Evolutionary conservation across 225 moss, liverwort and hornwort species (phyloP).

Genomic region (Pseudisothecium myosuroides): DNA sequence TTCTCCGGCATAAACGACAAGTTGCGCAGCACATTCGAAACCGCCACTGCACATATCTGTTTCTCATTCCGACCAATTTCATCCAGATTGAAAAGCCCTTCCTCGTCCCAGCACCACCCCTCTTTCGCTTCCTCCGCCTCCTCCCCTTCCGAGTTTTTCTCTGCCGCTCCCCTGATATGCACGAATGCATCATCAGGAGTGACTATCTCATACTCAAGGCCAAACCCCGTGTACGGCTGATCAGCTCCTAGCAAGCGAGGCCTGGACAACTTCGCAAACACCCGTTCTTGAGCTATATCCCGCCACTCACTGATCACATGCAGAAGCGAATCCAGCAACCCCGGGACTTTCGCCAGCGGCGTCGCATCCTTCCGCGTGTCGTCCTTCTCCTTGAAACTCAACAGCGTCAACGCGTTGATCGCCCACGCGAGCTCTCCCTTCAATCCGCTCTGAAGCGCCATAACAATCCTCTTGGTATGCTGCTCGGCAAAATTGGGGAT

Average conservation of each 20-base stretch:
- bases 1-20: slow-evolving; percentile 97
- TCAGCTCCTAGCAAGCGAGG: slow-evolving; percentile 66
- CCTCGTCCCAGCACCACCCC: slow-evolving; percentile 99
- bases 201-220: slow-evolving; percentile 61
- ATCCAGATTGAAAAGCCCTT: slow-evolving; percentile 88
- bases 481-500: slow-evolving; percentile 64
- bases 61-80: slow-evolving; percentile 83
- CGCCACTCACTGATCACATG: slow-evolving; percentile 91
- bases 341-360: slow-evolving; percentile 74
- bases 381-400: slow-evolving; percentile 91
- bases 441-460: slow-evolving; percentile 90
- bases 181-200: slow-evolving; percentile 58
- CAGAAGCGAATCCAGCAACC: slow-evolving; percentile 74
- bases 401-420: slow-evolving; percentile 65
- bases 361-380: slow-evolving; percentile 67
- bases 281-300: slow-evolving; percentile 71
- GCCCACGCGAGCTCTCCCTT: slow-evolving; percentile 95
- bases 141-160: slow-evolving; percentile 17
- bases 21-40: slow-evolving; percentile 88
- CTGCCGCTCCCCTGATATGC: slow-evolving; percentile 48
- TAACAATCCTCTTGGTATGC: slow-evolving; percentile 71
- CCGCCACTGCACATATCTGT: slow-evolving; percentile 88
- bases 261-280: slow-evolving; percentile 63
- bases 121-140: slow-evolving; percentile 29
- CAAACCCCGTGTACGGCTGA: slow-evolving; percentile 74